A percentile compares a stretch with the other conserved stretches of the same genome.
Evolutionary conservation across 208 protist species (phyloP).

Genomic region (Leishmania tropica): DNA sequence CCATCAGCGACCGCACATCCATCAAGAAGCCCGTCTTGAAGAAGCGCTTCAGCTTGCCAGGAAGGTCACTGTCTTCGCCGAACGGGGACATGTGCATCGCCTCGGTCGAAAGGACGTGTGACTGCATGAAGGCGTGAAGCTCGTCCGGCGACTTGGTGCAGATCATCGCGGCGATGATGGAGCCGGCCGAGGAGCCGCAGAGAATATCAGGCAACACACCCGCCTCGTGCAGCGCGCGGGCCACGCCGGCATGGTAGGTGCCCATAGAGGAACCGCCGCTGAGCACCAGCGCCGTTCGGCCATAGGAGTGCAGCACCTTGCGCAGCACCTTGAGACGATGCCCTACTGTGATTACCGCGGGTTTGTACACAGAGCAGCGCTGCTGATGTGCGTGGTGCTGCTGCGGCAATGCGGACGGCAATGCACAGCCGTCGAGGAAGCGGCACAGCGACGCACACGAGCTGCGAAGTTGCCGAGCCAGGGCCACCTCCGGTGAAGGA

Average conservation of each 20-base stretch:
- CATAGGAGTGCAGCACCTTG: constrained; percentile 61
- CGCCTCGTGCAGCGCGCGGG: constrained; percentile 61
- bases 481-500: constrained; percentile 9
- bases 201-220: constrained; percentile 75
- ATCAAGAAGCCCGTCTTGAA: constrained; percentile 78
- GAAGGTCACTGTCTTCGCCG: constrained; percentile 38
- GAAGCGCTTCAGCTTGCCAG: constrained; percentile 59
- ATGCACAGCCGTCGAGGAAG: constrained; percentile 8
- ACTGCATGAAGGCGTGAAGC: constrained; percentile 46
- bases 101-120: constrained; percentile 42
- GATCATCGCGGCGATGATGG: constrained; percentile 77
- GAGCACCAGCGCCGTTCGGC: constrained; percentile 78
- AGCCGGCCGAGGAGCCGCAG: constrained; percentile 70
- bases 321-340: constrained; percentile 58
- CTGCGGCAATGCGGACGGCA: background rate
- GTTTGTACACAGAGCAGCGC: background rate
- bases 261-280: constrained; percentile 74
- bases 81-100: constrained; percentile 61
- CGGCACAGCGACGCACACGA: constrained; percentile 9
- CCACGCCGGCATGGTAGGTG: constrained; percentile 83
- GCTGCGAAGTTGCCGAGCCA: constrained; percentile 3
- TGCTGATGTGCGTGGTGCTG: constrained; percentile 1
- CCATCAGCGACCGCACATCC: constrained; percentile 74
- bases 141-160: constrained; percentile 55
- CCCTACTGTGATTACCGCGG: background rate